A percentile compares a stretch with the other conserved stretches of the same genome.
These are phyloP conservation scores for Leptosphaerulina australis DNA, from an alignment of 2,329 filamentous ascomycete species.

Conservation along the genomic window DNA sequence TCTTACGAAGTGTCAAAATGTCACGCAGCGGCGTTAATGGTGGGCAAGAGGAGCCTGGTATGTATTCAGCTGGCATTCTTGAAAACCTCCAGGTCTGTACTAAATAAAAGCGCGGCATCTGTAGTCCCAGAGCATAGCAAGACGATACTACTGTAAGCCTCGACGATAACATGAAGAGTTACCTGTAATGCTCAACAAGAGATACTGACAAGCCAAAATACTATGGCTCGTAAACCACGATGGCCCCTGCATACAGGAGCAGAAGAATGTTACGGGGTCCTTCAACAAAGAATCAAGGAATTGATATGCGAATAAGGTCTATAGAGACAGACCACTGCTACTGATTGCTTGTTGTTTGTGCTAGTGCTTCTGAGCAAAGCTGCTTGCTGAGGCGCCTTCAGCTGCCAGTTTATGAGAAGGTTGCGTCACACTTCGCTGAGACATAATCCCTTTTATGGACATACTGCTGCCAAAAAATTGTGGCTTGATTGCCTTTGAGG, in stretches of 20 bases:
- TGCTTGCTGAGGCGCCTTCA: background rate
- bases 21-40: constrained; percentile 7
- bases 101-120: constrained; percentile 5
- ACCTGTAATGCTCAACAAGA: background rate
- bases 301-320: too few species aligned
- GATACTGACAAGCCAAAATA: background rate
- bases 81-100: background rate
- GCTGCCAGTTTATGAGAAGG: background rate
- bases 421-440: background rate
- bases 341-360: background rate
- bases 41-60: constrained; percentile 6
- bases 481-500: background rate
- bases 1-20: constrained; percentile 12
- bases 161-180: background rate
- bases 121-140: background rate
- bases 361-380: background rate
- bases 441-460: background rate
- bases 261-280: too few species aligned
- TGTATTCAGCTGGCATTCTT: background rate
- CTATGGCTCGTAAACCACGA: background rate
- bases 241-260: too few species aligned
- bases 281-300: too few species aligned
- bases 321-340: too few species aligned
- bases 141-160: background rate
- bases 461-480: background rate